Evolutionary conservation across 2,329 filamentous ascomycete genomes (phyloP), one percentile per base, ranked within the genome.

Genomic region (Fusarium marasasianum): DNA sequence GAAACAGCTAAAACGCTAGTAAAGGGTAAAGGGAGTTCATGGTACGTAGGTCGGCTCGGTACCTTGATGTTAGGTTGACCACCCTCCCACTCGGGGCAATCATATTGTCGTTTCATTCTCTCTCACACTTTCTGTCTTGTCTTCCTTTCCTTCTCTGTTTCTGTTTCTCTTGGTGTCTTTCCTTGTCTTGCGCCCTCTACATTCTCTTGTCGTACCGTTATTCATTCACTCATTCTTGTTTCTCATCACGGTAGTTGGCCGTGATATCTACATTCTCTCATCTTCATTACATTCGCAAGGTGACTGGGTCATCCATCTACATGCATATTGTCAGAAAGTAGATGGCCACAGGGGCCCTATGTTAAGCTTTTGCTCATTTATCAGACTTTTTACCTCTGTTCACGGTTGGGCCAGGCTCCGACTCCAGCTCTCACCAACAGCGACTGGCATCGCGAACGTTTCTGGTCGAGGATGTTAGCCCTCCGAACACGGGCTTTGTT

Each of bases 401-500:
- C 31, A 56, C 61, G 68, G 54, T 43, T 56, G 63, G 66, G 56
- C 71, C 67, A 70, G 58, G 51, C 60, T 66, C 51, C 40, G 54
- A 62, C 58, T 66, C 50, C 40, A 43, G 66, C 45, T 60, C 63
- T 73, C 64, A 64, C 51, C 63, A 58, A 69, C 62, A 66, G 76
- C 76, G 76, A 75, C 76, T 77, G 76, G 76, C 61, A 71, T 87
- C 85, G 85, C 85, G 78, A 78, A 71, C 63, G 75, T 73, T 73
- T 65, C 55, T 68, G 48, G 53, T 72, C 63, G 51, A 75, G 64
- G 60, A 80, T 80, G 77, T 79, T 82, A 63, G 82, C 80, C 78
- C 83, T 87, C 79, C 83, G 83, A 72, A 79, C 80, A 77, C 85
- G 86, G 78, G 84, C 85, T 68, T 85, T 86, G 69, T 83, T 87